Evolutionary conservation across 768 basidiomycete species (phyloP).

Genomic region (Rhizopogon vinicolor): DNA sequence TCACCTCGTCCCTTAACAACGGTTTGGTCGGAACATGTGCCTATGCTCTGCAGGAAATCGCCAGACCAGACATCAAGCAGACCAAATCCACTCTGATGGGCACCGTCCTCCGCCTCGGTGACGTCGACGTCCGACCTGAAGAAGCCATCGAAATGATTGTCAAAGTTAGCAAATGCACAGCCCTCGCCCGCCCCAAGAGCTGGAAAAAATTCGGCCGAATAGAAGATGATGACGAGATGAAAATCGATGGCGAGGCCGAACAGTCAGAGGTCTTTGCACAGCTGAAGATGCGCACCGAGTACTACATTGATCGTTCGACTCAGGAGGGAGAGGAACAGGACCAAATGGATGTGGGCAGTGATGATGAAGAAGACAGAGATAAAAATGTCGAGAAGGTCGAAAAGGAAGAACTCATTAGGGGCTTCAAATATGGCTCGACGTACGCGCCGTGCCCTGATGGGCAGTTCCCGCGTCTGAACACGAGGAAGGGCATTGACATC

Average conservation of each 20-base stretch:
- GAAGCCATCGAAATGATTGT: constrained; percentile 73
- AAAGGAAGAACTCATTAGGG: constrained; percentile 73
- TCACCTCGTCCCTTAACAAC: constrained; percentile 32
- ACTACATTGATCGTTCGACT: constrained; percentile 45
- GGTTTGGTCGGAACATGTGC: constrained; percentile 27
- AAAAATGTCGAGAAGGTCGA: constrained; percentile 53
- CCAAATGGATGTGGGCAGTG: constrained; percentile 23
- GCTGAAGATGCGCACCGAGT: constrained; percentile 46
- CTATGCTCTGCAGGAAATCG: constrained; percentile 21
- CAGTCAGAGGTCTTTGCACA: constrained; percentile 32
- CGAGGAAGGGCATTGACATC: constrained; percentile 83
- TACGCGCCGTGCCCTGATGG: constrained; percentile 85
- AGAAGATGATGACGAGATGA: constrained; percentile 26
- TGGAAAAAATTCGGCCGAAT: constrained; percentile 73
- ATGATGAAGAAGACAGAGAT: constrained; percentile 31
- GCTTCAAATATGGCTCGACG: constrained; percentile 88
- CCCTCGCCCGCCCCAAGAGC: constrained; percentile 58
- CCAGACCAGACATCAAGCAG: constrained; percentile 56
- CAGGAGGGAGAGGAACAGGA: constrained; percentile 24
- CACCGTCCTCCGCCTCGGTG: constrained; percentile 77
- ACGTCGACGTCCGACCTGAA: constrained; percentile 56
- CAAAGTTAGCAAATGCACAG: constrained; percentile 78
- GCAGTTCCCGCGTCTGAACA: constrained; percentile 71
- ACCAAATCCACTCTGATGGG: constrained; percentile 62
- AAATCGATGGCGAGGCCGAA: constrained; percentile 21